phyloP scores from a whole-genome alignment of 2,329 filamentous ascomycete species.

The Aspergillus arachidicola region DNA sequence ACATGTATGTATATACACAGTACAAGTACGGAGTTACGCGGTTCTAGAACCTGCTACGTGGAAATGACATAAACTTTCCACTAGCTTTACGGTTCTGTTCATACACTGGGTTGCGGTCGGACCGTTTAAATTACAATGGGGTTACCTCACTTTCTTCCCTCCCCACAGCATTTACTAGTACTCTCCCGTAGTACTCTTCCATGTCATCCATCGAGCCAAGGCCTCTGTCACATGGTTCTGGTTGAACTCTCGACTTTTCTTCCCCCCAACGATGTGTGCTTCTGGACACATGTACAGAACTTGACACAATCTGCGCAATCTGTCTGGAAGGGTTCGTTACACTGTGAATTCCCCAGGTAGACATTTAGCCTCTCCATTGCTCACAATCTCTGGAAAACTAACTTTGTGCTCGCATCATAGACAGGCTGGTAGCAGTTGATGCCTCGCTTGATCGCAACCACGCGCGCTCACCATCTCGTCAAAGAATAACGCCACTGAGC shows the following conservation, averaged over 20 bases:
- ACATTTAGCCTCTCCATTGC: neutral
- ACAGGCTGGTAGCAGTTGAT: neutral
- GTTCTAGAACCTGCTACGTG: neutral
- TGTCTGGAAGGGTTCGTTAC: neutral
- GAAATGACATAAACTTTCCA: neutral
- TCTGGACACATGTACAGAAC: neutral
- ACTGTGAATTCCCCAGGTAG: neutral
- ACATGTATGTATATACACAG: neutral
- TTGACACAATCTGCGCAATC: neutral
- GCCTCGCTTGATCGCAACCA: neutral
- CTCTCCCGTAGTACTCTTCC: neutral
- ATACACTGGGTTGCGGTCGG: neutral
- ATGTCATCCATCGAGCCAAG: neutral
- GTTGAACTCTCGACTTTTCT: neutral
- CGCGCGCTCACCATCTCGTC: constrained; percentile 1
- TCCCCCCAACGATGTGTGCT: neutral
- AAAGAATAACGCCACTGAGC: constrained; percentile 1
- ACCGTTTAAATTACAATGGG: neutral
- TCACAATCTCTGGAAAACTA: neutral
- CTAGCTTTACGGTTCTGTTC: neutral
- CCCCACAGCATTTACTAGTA: neutral
- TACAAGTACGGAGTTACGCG: too few species aligned
- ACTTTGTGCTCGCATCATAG: neutral
- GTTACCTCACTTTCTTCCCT: neutral
- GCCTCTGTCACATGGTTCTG: constrained; percentile 1